Evolutionary conservation across 163 green algal species (phyloP).

Genomic region (Scenedesmus sp.): DNA sequence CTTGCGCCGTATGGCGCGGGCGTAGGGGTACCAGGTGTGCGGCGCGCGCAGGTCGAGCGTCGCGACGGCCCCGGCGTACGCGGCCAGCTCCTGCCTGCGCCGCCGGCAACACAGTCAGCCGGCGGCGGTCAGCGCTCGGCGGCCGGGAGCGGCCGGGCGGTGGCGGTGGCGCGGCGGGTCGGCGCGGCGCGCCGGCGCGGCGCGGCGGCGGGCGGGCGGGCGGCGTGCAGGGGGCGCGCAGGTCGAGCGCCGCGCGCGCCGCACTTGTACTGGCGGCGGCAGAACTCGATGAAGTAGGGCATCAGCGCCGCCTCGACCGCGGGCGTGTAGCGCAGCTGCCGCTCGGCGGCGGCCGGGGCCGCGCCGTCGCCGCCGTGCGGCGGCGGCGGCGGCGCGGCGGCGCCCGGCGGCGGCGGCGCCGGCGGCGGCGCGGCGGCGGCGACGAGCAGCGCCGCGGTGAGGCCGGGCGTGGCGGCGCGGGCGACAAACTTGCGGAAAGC

Average conservation of each 20-base stretch:
- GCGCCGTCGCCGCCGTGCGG: neutral
- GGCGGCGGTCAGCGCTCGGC: neutral
- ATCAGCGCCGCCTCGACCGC: constrained; percentile 31
- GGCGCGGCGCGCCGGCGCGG: no score
- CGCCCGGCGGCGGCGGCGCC: neutral
- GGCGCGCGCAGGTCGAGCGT: constrained; percentile 63
- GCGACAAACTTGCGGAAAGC: constrained; percentile 48
- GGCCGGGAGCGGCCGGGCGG: neutral
- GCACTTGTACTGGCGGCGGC: constrained; percentile 32
- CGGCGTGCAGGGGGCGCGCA: no score
- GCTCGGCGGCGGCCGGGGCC: neutral
- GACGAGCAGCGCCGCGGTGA: constrained; percentile 26
- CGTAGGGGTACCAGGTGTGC: constrained; percentile 85
- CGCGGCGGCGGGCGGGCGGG: no score
- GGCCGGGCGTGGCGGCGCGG: constrained; percentile 10
- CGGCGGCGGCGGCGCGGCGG: neutral
- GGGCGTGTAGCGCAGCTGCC: constrained; percentile 2
- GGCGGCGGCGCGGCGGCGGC: neutral
- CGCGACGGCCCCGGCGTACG: neutral
- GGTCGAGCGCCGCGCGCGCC: neutral
- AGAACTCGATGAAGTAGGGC: constrained; percentile 23
- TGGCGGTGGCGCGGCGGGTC: no score
- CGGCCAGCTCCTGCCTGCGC: constrained; percentile 15
- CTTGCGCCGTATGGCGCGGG: constrained; percentile 72
- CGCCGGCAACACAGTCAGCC: neutral